Evolutionary conservation across 345 rosid genomes (phyloP).

Genomic region (Eucalyptus coolabah): DNA sequence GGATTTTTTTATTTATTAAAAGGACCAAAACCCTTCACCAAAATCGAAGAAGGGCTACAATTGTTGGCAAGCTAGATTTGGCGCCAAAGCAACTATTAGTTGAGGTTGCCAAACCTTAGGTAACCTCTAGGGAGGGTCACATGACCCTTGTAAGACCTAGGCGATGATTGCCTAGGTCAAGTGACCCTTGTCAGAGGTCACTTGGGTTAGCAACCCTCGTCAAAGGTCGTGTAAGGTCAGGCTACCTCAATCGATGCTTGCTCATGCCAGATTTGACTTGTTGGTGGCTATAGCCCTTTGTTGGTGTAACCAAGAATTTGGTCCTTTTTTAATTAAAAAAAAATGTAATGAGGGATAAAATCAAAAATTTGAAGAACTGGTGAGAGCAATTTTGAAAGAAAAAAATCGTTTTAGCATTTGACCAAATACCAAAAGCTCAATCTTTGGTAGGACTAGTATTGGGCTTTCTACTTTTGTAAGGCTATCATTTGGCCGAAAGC

Average conservation of each 20-base stretch:
- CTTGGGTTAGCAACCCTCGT: accelerated
- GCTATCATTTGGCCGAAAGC: accelerated
- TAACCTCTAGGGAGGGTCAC: accelerated
- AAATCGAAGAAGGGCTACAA: no score
- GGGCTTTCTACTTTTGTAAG: accelerated
- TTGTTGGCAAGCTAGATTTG: accelerated
- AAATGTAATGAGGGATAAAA: no score
- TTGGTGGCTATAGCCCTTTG: accelerated
- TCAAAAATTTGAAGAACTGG: no score
- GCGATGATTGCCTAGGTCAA: accelerated
- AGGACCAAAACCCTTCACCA: no score
- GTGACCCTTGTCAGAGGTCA: no score
- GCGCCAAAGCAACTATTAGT: accelerated
- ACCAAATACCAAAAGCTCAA: no score
- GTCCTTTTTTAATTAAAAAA: no score
- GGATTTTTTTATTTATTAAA: no score
- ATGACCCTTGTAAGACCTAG: accelerated
- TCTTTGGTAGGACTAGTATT: no score
- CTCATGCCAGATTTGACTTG: accelerated
- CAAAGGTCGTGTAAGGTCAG: accelerated
- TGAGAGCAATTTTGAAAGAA: no score
- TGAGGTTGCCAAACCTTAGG: no score
- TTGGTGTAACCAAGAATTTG: no score
- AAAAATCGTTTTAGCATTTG: accelerated
- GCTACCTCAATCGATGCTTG: accelerated